These are phyloP conservation scores for Populus simonii DNA, from an alignment of 345 rosid species.

Conservation along the genomic window DNA sequence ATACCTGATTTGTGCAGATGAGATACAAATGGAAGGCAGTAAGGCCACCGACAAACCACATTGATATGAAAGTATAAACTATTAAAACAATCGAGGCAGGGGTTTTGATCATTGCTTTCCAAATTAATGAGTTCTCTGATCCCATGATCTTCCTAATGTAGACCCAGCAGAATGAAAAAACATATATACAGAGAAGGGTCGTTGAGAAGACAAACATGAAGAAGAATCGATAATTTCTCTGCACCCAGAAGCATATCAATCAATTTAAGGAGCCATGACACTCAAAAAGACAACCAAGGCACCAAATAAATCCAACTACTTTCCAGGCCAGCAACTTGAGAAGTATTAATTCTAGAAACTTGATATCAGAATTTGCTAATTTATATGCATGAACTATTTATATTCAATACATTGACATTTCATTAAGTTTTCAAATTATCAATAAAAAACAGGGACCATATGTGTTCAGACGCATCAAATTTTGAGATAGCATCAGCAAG, in stretches of 20 bases:
- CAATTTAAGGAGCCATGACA: background rate
- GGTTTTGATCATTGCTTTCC: constrained; percentile 80
- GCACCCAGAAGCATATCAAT: constrained; percentile 35
- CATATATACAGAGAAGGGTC: constrained; percentile 80
- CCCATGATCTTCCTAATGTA: constrained; percentile 62
- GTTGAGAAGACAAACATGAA: constrained; percentile 82
- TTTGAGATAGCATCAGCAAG: background rate
- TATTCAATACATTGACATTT: background rate
- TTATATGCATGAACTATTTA: background rate
- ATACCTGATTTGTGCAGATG: constrained; percentile 89
- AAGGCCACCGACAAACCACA: constrained; percentile 99
- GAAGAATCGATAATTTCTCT: constrained; percentile 98
- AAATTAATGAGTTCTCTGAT: constrained; percentile 51
- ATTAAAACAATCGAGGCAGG: constrained; percentile 85
- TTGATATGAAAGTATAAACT: constrained; percentile 61
- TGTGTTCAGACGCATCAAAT: background rate
- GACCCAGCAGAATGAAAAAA: constrained; percentile 92
- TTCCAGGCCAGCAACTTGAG: background rate
- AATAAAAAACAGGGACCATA: background rate
- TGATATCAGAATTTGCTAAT: background rate
- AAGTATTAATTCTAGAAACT: background rate
- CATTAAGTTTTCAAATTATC: constrained; percentile 3
- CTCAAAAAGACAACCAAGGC: background rate
- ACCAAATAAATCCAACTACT: background rate
- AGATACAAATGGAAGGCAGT: constrained; percentile 82